Evolutionary conservation across 2,329 filamentous ascomycete species (phyloP).

Genomic region (Pseudogymnoascus pannorum): DNA sequence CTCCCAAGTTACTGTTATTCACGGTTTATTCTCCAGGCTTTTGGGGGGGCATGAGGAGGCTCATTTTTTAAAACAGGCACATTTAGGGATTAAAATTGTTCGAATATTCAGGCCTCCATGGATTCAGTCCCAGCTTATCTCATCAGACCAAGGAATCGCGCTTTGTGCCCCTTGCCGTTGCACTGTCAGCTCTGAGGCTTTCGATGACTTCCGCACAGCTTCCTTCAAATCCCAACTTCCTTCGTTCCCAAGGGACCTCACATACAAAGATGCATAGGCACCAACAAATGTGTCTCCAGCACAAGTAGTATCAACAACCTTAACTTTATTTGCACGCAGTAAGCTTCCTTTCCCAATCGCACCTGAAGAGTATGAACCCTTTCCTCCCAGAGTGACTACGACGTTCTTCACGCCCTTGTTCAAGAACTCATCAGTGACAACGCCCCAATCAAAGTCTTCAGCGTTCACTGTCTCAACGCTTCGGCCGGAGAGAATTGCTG

Average conservation of each 20-base stretch:
- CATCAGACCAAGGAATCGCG: constrained; percentile 59
- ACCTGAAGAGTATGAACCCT: constrained; percentile 64
- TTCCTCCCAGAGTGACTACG: constrained; percentile 75
- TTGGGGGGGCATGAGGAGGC: too few relatives aligned
- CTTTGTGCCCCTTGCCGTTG: constrained; percentile 57
- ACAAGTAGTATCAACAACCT: constrained; percentile 86
- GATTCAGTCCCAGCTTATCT: constrained; percentile 29
- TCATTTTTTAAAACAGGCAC: not conserved
- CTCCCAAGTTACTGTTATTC: not conserved
- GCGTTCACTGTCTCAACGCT: constrained; percentile 35
- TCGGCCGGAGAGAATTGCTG: constrained; percentile 58
- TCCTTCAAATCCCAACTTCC: constrained; percentile 30
- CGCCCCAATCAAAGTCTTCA: constrained; percentile 35
- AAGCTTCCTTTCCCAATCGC: constrained; percentile 40
- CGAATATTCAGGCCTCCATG: not conserved
- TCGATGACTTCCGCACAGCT: constrained; percentile 54
- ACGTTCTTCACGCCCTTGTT: constrained; percentile 64
- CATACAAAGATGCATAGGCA: constrained; percentile 69
- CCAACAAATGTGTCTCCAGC: constrained; percentile 95
- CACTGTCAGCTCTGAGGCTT: constrained; percentile 58
- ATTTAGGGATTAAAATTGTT: not conserved
- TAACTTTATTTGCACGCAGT: constrained; percentile 59
- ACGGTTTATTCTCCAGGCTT: not conserved
- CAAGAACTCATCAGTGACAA: constrained; percentile 55
- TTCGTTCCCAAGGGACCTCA: constrained; percentile 31